These are phyloP conservation scores for Thyridium curvatum DNA, from an alignment of 2,329 filamentous ascomycete genomes.

Conservation along the genomic window DNA sequence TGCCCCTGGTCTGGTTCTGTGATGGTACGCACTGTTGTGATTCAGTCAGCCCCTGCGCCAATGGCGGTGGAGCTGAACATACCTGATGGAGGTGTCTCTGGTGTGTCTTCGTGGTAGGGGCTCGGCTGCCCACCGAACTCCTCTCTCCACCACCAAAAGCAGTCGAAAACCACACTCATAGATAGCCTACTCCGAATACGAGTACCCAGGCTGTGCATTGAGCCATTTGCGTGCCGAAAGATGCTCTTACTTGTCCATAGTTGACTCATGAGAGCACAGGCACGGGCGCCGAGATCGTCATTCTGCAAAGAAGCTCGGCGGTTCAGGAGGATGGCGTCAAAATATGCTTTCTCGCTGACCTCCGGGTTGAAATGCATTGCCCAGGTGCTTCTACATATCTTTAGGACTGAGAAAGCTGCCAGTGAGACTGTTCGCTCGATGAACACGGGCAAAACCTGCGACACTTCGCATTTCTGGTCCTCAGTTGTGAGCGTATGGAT, in stretches of 20 bases:
- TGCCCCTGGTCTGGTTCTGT: background rate
- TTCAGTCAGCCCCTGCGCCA: too few species aligned
- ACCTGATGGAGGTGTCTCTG: background rate
- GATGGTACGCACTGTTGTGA: background rate
- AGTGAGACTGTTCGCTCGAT: conserved; percentile 48
- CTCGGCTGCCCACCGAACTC: conserved; percentile 23
- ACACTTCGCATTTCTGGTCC: conserved; percentile 20
- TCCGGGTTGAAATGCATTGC: conserved; percentile 33
- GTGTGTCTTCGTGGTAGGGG: conserved; percentile 8
- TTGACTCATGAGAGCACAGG: conserved; percentile 47
- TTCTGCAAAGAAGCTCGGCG: conserved; percentile 39
- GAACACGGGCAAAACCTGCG: conserved; percentile 36
- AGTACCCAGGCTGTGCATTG: conserved; percentile 6
- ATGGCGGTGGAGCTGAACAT: too few species aligned
- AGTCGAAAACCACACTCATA: conserved; percentile 48
- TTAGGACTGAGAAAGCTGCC: conserved; percentile 43
- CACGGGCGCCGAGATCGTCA: conserved; percentile 45
- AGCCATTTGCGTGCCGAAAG: conserved; percentile 5
- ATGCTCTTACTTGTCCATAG: conserved; percentile 35
- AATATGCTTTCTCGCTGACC: conserved; percentile 36
- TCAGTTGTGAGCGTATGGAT: conserved; percentile 30
- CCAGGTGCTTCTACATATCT: conserved; percentile 40
- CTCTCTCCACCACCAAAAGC: conserved; percentile 48
- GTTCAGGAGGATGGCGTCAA: conserved; percentile 34
- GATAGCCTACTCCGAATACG: conserved; percentile 45